A percentile compares a stretch with the other conserved stretches of the same genome.
Evolutionary conservation across 345 rosid genomes (phyloP).

Genomic region (Ricinus communis): DNA sequence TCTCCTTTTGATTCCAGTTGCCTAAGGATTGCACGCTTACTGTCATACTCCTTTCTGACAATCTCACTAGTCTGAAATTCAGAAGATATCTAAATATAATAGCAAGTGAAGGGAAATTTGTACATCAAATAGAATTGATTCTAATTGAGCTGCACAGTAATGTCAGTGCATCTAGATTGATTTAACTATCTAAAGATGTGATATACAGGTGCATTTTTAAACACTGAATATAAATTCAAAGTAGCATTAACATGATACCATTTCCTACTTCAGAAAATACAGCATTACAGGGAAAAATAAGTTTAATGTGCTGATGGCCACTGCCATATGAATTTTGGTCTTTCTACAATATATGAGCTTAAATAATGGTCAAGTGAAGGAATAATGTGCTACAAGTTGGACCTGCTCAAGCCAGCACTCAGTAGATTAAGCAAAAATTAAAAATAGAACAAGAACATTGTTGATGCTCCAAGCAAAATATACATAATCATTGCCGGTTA

Average conservation of each 20-base stretch:
- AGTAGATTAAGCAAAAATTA: no score
- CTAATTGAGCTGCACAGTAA: background rate
- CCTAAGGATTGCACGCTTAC: slow-evolving; percentile 57
- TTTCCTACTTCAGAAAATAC: background rate
- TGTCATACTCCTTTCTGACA: slow-evolving; percentile 70
- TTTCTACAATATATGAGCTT: no score
- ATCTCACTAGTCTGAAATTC: slow-evolving; percentile 70
- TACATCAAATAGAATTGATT: background rate
- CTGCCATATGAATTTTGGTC: no score
- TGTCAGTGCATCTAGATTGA: background rate
- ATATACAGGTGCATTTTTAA: background rate
- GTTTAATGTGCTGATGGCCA: no score
- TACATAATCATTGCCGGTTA: no score
- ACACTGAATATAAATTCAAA: background rate
- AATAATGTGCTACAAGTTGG: no score
- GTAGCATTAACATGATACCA: background rate
- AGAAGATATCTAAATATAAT: background rate
- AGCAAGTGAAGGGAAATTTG: background rate
- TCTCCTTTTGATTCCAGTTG: slow-evolving; percentile 70
- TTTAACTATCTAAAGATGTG: background rate
- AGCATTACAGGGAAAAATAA: no score
- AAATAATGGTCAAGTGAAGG: no score
- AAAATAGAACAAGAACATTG: no score
- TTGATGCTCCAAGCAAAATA: no score
- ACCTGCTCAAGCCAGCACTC: no score